Evolutionary conservation across 371 early-diverging fungal species (phyloP).

Genomic region (Synchytrium microbalum): DNA sequence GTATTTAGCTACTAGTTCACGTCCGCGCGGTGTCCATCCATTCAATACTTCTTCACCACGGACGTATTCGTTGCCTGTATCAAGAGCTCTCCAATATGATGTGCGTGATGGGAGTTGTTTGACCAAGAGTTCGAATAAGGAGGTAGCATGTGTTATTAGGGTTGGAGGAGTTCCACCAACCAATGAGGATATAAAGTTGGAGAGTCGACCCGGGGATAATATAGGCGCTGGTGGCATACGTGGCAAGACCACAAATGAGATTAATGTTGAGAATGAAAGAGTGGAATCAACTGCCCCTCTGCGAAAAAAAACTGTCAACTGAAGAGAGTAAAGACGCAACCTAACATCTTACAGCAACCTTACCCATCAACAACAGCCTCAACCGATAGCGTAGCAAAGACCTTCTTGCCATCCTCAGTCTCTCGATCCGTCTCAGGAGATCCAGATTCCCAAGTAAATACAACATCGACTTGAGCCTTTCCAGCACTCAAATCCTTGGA

Average conservation of each 20-base stretch:
- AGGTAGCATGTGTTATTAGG: background rate
- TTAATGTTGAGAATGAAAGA: background rate
- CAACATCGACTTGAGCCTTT: background rate
- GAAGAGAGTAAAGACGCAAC: background rate
- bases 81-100: constrained; percentile 24
- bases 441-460: background rate
- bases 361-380: background rate
- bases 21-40: constrained; percentile 68
- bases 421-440: background rate
- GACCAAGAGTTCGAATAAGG: background rate
- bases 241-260: background rate
- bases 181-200: background rate
- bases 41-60: constrained; percentile 77
- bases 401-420: background rate
- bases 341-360: background rate
- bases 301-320: background rate
- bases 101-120: background rate
- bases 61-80: constrained; percentile 67
- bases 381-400: background rate
- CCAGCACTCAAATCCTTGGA: background rate
- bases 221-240: background rate
- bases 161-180: background rate
- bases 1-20: constrained; percentile 59
- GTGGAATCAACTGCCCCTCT: background rate
- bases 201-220: background rate